phyloP scores from a whole-genome alignment of 495 filamentous ascomycete genomes.

The Aspergillus incahuasiensis region DNA sequence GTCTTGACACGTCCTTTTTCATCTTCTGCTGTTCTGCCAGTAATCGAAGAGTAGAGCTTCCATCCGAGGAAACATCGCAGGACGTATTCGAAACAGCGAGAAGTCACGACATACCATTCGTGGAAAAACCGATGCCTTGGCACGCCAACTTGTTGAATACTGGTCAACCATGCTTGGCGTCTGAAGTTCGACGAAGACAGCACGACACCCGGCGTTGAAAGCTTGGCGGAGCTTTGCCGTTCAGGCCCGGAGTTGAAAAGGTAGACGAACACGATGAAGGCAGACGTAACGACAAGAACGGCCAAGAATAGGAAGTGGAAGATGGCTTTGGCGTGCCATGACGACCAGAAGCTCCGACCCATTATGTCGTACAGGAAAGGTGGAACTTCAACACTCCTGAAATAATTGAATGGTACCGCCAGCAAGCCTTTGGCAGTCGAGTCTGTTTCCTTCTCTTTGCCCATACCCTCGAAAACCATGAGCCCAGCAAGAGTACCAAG shows the following conservation, averaged over 20 bases:
- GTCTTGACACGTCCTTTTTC: slow-evolving; percentile 85
- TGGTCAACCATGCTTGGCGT: slow-evolving; percentile 88
- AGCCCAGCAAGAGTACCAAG: slow-evolving; percentile 85
- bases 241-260: slow-evolving; percentile 56
- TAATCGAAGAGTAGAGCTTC: slow-evolving; percentile 68
- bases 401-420: slow-evolving; percentile 56
- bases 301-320: slow-evolving; percentile 52
- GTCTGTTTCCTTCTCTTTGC: slow-evolving; percentile 49
- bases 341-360: slow-evolving; percentile 30
- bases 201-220: slow-evolving; percentile 41
- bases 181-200: slow-evolving; percentile 83
- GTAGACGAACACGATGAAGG: slow-evolving; percentile 64
- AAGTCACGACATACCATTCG: slow-evolving; percentile 72
- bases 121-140: slow-evolving; percentile 80
- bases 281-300: slow-evolving; percentile 56
- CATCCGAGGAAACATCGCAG: slow-evolving; percentile 74
- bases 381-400: slow-evolving; percentile 32
- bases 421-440: slow-evolving; percentile 66
- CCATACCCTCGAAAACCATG: slow-evolving; percentile 80
- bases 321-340: slow-evolving; percentile 41
- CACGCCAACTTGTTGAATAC: slow-evolving; percentile 92
- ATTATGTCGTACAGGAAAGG: slow-evolving; percentile 23
- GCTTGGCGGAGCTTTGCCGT: slow-evolving; percentile 32
- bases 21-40: slow-evolving; percentile 77
- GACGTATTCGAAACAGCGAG: slow-evolving; percentile 77